Evolutionary conservation across 169 alveolate species (phyloP).

Genomic region (Eimeria mitis): DNA sequence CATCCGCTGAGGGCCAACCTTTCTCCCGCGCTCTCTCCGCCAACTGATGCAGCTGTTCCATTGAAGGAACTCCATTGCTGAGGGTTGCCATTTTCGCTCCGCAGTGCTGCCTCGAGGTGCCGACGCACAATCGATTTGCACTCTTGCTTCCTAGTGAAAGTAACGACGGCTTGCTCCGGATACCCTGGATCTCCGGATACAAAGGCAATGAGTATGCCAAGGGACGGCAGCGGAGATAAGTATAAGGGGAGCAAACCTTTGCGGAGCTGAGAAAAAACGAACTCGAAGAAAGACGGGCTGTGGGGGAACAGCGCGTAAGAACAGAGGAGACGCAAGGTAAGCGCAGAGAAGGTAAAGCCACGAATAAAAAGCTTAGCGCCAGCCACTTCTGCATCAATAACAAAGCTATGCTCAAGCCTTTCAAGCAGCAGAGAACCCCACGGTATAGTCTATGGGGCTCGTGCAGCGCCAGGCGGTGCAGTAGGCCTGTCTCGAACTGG

Average conservation of each 20-base stretch:
- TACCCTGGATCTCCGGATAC: background rate
- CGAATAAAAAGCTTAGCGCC: background rate
- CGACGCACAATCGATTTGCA: background rate
- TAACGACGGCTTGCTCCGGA: background rate
- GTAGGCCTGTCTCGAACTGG: background rate
- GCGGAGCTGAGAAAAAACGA: background rate
- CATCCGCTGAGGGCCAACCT: constrained; percentile 80
- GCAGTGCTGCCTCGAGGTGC: background rate
- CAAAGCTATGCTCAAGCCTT: background rate
- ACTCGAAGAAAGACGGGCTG: background rate
- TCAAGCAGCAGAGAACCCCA: background rate
- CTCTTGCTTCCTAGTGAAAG: background rate
- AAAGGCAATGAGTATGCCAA: background rate
- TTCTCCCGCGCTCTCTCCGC: constrained; percentile 44
- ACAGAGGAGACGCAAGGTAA: constrained; percentile 8
- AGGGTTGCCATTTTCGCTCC: constrained; percentile 14
- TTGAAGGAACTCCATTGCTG: constrained; percentile 13
- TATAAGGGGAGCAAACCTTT: background rate
- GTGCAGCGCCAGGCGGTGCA: background rate
- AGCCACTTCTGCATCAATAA: constrained; percentile 45
- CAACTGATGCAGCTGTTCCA: constrained; percentile 49
- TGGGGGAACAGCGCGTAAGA: background rate
- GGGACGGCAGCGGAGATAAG: background rate
- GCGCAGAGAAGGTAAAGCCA: background rate
- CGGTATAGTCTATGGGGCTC: background rate